Conservation (phyloP, 371 early-diverging fungal species). For the Mucor lusitanicus region DNA sequence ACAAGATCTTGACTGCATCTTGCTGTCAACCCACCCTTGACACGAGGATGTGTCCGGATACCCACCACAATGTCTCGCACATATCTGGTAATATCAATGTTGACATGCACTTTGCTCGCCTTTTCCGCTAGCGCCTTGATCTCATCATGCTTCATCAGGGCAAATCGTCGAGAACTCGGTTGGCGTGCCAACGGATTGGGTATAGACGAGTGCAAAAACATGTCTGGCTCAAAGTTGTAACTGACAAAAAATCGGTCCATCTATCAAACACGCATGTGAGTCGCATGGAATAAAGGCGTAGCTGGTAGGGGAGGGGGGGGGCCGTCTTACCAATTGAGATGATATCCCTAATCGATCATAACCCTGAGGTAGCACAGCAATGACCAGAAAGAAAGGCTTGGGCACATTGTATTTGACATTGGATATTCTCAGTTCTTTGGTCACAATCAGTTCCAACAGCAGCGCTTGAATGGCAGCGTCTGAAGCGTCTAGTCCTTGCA, state of each 20-base stretch:
- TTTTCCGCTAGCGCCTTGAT: slow-evolving; percentile 50
- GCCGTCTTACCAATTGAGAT: slow-evolving; percentile 34
- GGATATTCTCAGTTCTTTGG: slow-evolving; percentile 51
- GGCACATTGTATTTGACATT: slow-evolving; percentile 54
- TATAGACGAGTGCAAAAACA: slow-evolving; percentile 19
- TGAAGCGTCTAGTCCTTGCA: slow-evolving; percentile 47
- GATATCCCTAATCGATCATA: slow-evolving; percentile 26
- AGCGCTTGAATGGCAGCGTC: slow-evolving; percentile 49
- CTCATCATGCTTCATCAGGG: slow-evolving; percentile 47
- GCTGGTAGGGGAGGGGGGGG: no score
- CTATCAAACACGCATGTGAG: no score
- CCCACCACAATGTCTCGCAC: slow-evolving; percentile 67
- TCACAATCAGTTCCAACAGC: slow-evolving; percentile 54
- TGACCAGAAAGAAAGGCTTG: slow-evolving; percentile 48
- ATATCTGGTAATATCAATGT: slow-evolving; percentile 61
- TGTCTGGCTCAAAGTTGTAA: slow-evolving; percentile 48
- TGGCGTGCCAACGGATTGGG: not conserved
- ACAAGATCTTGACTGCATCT: slow-evolving; percentile 61
- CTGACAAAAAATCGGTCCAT: slow-evolving; percentile 58
- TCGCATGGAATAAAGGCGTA: not conserved
- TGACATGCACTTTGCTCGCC: slow-evolving; percentile 52
- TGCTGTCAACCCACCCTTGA: slow-evolving; percentile 64
- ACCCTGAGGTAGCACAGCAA: slow-evolving; percentile 36
- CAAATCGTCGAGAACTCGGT: slow-evolving; percentile 17
- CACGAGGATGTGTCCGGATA: slow-evolving; percentile 59